phyloP scores from a whole-genome alignment of 805 yeast genomes.

The Peterozyma toletana region DNA sequence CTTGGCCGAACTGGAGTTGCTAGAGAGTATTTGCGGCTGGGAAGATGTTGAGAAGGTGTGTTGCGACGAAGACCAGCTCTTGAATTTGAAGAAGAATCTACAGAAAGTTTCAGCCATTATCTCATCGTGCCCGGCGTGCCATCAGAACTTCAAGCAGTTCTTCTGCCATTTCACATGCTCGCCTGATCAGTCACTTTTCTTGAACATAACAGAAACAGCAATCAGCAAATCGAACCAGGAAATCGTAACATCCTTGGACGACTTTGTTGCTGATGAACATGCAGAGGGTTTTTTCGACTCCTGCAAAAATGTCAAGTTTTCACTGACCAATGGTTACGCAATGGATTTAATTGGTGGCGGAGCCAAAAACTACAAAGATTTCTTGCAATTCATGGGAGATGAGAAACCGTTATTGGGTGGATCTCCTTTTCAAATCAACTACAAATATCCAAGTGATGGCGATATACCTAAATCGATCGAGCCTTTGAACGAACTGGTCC shows the following conservation, averaged over 20 bases:
- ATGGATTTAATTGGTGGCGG: conserved; percentile 99
- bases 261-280: conserved; percentile 48
- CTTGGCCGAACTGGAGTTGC: conserved; percentile 31
- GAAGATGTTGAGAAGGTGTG: conserved; percentile 44
- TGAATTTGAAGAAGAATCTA: conserved; percentile 46
- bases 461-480: conserved; percentile 17
- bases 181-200: conserved; percentile 69
- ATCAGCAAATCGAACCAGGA: conserved; percentile 42
- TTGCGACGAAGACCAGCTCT: conserved; percentile 62
- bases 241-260: conserved; percentile 67
- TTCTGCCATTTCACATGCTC: conserved; percentile 91
- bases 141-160: conserved; percentile 72
- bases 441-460: conserved; percentile 34
- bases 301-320: conserved; percentile 83
- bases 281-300: conserved; percentile 71
- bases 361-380: conserved; percentile 63
- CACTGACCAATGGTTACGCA: conserved; percentile 92
- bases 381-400: conserved; percentile 86
- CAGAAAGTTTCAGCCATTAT: conserved; percentile 74
- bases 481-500: conserved; percentile 19
- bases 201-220: conserved; percentile 54
- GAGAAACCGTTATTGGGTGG: conserved; percentile 93
- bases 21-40: conserved; percentile 74
- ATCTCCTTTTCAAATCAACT: conserved; percentile 90
- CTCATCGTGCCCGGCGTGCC: conserved; percentile 92